phyloP scores from a whole-genome alignment of 2,329 filamentous ascomycete genomes.

The Fusarium papillatum region DNA sequence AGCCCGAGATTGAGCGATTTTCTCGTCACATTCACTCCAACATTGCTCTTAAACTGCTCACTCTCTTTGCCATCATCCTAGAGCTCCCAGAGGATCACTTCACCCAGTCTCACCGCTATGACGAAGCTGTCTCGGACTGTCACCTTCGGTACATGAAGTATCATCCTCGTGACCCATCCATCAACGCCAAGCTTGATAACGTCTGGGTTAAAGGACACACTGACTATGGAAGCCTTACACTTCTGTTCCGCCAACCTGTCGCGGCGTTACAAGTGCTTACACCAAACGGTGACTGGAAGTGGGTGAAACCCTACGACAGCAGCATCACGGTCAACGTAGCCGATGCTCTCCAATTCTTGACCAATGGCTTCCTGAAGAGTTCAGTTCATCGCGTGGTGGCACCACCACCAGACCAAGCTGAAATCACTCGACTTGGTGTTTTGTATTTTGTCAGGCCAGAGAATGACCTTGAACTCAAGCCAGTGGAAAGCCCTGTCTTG shows the following conservation, averaged over 20 bases:
- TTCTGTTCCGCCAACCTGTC: neutral
- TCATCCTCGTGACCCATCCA: neutral
- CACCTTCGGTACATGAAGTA: slow-evolving; percentile 2
- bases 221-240: neutral
- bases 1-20: neutral
- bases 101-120: neutral
- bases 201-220: neutral
- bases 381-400: neutral
- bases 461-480: neutral
- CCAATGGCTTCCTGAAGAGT: slow-evolving; percentile 1
- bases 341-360: slow-evolving; percentile 1
- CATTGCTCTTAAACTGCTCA: neutral
- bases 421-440: neutral
- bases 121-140: neutral
- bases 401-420: neutral
- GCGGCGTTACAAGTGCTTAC: neutral
- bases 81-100: neutral
- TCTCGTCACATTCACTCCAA: neutral
- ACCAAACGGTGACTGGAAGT: neutral
- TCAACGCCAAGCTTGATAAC: neutral
- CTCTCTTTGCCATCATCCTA: neutral
- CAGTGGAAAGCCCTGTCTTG: neutral
- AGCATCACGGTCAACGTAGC: slow-evolving; percentile 5
- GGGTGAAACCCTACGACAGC: slow-evolving; percentile 3
- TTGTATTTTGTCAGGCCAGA: slow-evolving; percentile 10